These are phyloP conservation scores for Mortierella antarctica DNA, from an alignment of 192 early-diverging fungal species.

Conservation along the genomic window DNA sequence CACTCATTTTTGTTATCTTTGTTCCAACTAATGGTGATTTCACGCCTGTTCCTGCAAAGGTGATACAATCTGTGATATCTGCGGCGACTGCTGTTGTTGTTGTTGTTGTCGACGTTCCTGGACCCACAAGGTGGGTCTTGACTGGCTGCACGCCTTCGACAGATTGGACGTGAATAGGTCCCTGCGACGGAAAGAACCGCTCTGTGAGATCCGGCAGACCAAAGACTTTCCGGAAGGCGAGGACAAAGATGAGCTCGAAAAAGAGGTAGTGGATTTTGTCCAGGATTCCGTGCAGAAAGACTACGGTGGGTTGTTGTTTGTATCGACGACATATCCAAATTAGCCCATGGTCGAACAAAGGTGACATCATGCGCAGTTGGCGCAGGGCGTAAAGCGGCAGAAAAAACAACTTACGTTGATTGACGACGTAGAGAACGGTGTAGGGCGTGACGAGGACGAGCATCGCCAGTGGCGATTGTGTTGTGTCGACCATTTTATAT, in stretches of 20 bases:
- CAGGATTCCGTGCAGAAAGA: conserved; percentile 34
- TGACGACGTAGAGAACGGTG: conserved; percentile 40
- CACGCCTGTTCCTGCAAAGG: neutral
- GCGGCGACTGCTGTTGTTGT: neutral
- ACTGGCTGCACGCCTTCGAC: conserved; percentile 26
- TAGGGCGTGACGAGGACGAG: conserved; percentile 45
- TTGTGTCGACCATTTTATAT: conserved; percentile 25
- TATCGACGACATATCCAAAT: neutral
- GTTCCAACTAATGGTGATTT: neutral
- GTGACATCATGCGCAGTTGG: neutral
- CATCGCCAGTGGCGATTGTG: conserved; percentile 47
- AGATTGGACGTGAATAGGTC: conserved; percentile 15
- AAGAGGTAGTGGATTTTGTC: conserved; percentile 48
- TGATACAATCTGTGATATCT: neutral
- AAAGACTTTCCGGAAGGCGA: conserved; percentile 46
- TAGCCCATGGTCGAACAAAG: no score
- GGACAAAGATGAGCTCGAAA: conserved; percentile 48
- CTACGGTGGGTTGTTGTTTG: conserved; percentile 4
- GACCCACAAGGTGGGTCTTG: conserved; percentile 29
- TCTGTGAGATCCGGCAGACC: conserved; percentile 44
- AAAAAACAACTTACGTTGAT: conserved; percentile 29
- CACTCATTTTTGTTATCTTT: neutral
- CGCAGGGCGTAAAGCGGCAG: neutral
- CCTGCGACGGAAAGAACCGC: conserved; percentile 20
- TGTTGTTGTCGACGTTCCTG: neutral